A percentile compares a stretch with the other conserved stretches of the same genome.
Conservation (phyloP, 179 eudicot genomes). For the Spinacia oleracea region DNA sequence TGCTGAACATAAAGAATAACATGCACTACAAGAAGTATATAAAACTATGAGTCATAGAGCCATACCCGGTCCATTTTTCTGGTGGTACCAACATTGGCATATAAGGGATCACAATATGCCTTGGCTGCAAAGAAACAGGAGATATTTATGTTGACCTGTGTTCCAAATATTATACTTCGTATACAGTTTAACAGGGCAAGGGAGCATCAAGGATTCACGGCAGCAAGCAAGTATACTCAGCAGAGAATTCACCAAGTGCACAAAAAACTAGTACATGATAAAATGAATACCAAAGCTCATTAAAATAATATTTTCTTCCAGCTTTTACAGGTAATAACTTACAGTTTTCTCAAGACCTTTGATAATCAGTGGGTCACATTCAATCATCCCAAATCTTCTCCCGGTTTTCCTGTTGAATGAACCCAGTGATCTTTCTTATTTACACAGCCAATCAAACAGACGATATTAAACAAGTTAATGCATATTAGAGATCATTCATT, state of each 20-base stretch:
- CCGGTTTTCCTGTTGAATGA: slow-evolving; percentile 47
- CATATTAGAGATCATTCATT: slow-evolving; percentile 28
- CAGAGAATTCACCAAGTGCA: neutral
- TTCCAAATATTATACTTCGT: neutral
- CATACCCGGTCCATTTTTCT: slow-evolving; percentile 88
- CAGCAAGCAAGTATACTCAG: neutral
- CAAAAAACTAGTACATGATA: slow-evolving; percentile 7
- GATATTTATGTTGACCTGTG: neutral
- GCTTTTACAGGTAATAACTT: slow-evolving; percentile 26
- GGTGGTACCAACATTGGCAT: slow-evolving; percentile 99
- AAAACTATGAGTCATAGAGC: neutral
- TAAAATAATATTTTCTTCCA: neutral
- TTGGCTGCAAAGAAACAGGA: slow-evolving; percentile 54
- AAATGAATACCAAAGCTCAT: neutral
- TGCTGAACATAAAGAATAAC: neutral
- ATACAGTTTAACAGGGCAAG: slow-evolving; percentile 5
- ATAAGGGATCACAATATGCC: slow-evolving; percentile 95
- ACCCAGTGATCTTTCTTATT: slow-evolving; percentile 12
- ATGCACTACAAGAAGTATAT: neutral
- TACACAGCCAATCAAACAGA: slow-evolving; percentile 13
- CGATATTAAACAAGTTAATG: neutral
- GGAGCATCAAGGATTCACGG: neutral
- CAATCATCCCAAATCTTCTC: slow-evolving; percentile 76
- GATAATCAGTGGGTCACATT: slow-evolving; percentile 74
- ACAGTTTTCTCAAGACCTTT: slow-evolving; percentile 87